phyloP scores from a whole-genome alignment of 2,329 filamentous ascomycete species.

The Diaporthe sp. region DNA sequence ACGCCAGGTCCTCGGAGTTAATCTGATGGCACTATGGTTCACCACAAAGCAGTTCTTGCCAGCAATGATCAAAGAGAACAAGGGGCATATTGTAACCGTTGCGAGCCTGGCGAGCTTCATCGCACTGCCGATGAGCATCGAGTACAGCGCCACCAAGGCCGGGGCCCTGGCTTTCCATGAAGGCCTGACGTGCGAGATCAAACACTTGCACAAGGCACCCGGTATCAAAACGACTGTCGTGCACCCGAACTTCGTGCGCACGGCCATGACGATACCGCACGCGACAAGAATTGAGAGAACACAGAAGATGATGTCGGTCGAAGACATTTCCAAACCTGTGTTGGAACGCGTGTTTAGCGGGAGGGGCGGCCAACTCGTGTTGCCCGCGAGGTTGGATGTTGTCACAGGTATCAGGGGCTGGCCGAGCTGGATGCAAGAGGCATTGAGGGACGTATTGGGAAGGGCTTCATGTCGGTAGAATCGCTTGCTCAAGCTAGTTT shows the following conservation, averaged over 20 bases:
- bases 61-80: conserved; percentile 66
- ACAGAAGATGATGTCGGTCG: conserved; percentile 52
- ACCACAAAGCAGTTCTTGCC: conserved; percentile 71
- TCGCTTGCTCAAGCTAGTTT: neutral
- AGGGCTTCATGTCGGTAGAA: neutral
- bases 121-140: conserved; percentile 67
- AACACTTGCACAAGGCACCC: conserved; percentile 64
- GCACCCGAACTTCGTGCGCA: conserved; percentile 60
- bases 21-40: conserved; percentile 57
- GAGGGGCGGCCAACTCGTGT: conserved; percentile 62
- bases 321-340: conserved; percentile 61
- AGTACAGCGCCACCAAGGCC: conserved; percentile 70
- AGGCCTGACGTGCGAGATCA: conserved; percentile 61
- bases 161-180: conserved; percentile 72
- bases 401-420: conserved; percentile 56
- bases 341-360: conserved; percentile 64
- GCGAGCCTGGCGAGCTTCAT: conserved; percentile 68
- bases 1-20: conserved; percentile 32
- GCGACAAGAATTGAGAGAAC: conserved; percentile 47
- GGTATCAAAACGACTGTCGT: conserved; percentile 68
- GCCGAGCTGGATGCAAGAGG: conserved; percentile 55
- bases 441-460: conserved; percentile 48
- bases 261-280: conserved; percentile 58
- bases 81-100: conserved; percentile 74
- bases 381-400: conserved; percentile 52